Evolutionary conservation across 768 basidiomycete genomes (phyloP).

Genomic region (Panaeolus cyanescens): DNA sequence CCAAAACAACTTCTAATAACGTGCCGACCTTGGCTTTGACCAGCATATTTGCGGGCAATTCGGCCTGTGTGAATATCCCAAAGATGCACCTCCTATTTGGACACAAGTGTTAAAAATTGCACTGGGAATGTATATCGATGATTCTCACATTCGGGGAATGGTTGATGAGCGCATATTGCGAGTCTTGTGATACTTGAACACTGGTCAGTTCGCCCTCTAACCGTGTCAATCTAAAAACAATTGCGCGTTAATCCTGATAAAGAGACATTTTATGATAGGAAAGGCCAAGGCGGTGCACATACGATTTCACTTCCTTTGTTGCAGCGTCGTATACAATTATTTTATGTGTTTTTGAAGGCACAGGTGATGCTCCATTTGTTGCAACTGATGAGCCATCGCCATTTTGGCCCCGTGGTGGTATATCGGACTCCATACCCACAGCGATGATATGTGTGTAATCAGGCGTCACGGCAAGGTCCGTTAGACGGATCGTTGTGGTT

Average conservation of each 20-base stretch:
- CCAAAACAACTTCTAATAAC: slow-evolving; percentile 95
- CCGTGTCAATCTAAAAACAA: slow-evolving; percentile 53
- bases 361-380: slow-evolving; percentile 29
- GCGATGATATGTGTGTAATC: slow-evolving; percentile 83
- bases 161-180: slow-evolving; percentile 84
- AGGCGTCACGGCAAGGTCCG: slow-evolving; percentile 85
- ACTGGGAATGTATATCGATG: slow-evolving; percentile 10
- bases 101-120: slow-evolving; percentile 14
- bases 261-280: not conserved
- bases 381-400: slow-evolving; percentile 35
- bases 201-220: slow-evolving; percentile 85
- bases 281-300: slow-evolving; percentile 31
- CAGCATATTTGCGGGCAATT: slow-evolving; percentile 79
- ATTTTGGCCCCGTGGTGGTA: slow-evolving; percentile 27
- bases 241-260: slow-evolving; percentile 8
- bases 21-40: slow-evolving; percentile 81
- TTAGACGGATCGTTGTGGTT: slow-evolving; percentile 73
- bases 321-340: slow-evolving; percentile 79
- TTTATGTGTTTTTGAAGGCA: slow-evolving; percentile 50
- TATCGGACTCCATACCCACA: slow-evolving; percentile 61
- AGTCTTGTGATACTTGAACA: slow-evolving; percentile 84
- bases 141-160: slow-evolving; percentile 80
- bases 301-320: slow-evolving; percentile 71
- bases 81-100: slow-evolving; percentile 79
- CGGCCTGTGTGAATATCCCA: slow-evolving; percentile 77